phyloP scores from a whole-genome alignment of 2,329 filamentous ascomycete species.

The Hypoxylon rubiginosum region DNA sequence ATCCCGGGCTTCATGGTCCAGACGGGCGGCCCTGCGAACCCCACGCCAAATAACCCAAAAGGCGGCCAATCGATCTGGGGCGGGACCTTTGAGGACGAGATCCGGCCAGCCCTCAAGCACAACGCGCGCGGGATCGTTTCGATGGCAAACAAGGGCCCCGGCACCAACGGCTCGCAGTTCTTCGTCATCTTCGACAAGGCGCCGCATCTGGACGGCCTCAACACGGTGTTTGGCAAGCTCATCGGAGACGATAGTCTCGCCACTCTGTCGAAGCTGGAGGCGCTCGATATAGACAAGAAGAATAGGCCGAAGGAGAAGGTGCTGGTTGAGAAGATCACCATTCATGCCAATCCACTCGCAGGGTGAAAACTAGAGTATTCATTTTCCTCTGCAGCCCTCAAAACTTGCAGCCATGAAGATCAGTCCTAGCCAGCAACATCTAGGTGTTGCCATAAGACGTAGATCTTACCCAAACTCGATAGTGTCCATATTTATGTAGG shows the following conservation, averaged over 20 bases:
- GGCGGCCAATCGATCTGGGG: conserved; percentile 81
- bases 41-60: conserved; percentile 72
- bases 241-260: conserved; percentile 73
- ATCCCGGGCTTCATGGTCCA: conserved; percentile 88
- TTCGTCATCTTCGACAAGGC: conserved; percentile 84
- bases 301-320: conserved; percentile 76
- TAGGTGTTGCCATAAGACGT: background rate
- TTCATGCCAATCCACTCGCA: conserved; percentile 85
- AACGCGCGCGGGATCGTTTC: conserved; percentile 77
- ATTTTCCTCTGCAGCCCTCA: background rate
- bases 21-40: conserved; percentile 74
- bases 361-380: conserved; percentile 56
- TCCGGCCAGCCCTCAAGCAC: conserved; percentile 77
- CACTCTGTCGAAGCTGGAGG: conserved; percentile 79
- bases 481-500: background rate
- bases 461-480: background rate
- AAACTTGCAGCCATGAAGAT: background rate
- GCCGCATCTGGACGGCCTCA: conserved; percentile 84
- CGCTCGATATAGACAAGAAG: conserved; percentile 81
- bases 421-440: background rate
- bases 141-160: conserved; percentile 83
- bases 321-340: conserved; percentile 75
- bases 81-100: conserved; percentile 83
- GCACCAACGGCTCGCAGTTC: conserved; percentile 84
- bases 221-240: conserved; percentile 85